Conservation (phyloP, 768 basidiomycete genomes). For the Hygrocybe punicea region DNA sequence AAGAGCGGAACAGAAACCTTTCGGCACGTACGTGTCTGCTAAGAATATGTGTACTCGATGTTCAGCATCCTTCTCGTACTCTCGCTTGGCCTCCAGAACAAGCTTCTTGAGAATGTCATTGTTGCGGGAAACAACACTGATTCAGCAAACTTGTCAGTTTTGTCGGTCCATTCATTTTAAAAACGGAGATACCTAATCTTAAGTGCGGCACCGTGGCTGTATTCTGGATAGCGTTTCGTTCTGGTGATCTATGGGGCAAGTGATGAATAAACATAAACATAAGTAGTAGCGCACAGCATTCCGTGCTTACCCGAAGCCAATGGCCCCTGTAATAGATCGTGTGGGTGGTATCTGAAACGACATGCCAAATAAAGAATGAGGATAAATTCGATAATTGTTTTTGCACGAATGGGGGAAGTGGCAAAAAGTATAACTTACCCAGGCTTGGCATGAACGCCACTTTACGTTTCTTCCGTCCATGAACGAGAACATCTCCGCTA, state of each 20-base stretch:
- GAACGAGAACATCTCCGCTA: conserved; percentile 49
- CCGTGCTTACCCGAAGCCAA: conserved; percentile 67
- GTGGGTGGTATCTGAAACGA: conserved; percentile 68
- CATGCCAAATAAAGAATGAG: not conserved
- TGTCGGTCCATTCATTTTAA: no score
- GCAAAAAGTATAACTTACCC: conserved; percentile 45
- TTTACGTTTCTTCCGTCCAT: conserved; percentile 70
- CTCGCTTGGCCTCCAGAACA: conserved; percentile 81
- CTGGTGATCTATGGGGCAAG: conserved; percentile 62
- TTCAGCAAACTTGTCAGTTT: no score
- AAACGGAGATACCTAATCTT: conserved; percentile 64
- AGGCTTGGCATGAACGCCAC: conserved; percentile 85
- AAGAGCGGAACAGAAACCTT: conserved; percentile 15
- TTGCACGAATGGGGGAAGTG: no score
- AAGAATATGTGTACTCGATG: conserved; percentile 87
- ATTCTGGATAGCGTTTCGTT: conserved; percentile 72
- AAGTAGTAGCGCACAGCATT: conserved; percentile 13
- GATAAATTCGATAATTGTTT: no score
- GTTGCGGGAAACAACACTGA: conserved; percentile 80
- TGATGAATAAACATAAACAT: conserved; percentile 6
- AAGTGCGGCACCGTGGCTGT: conserved; percentile 66
- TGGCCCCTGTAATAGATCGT: conserved; percentile 89
- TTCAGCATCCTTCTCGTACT: conserved; percentile 88
- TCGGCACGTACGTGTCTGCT: conserved; percentile 87
- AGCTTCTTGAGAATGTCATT: conserved; percentile 86